These are phyloP conservation scores for Termitomyces sp. DNA, from an alignment of 768 basidiomycete species.

Conservation along the genomic window DNA sequence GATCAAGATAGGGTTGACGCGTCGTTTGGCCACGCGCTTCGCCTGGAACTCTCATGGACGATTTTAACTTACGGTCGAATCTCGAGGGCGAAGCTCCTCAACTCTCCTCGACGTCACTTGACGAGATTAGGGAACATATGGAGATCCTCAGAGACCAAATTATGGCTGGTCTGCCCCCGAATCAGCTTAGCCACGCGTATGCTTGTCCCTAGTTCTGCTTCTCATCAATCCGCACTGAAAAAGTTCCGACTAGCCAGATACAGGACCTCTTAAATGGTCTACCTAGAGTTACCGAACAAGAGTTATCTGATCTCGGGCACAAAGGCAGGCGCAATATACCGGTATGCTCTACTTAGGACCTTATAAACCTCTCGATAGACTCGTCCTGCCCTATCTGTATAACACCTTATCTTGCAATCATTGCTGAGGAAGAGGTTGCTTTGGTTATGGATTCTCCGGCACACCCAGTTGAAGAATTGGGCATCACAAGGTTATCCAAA, in stretches of 20 bases:
- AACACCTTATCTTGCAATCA: constrained; percentile 59
- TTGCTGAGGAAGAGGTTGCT: constrained; percentile 75
- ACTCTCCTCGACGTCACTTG: constrained; percentile 1
- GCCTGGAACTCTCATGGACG: constrained; percentile 13
- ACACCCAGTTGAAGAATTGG: constrained; percentile 62
- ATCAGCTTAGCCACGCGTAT: constrained; percentile 18
- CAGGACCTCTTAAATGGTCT: constrained; percentile 41
- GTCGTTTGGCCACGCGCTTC: background rate
- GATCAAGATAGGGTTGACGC: background rate
- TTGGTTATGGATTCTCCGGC: constrained; percentile 78
- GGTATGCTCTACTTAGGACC: background rate
- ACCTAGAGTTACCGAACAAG: constrained; percentile 48
- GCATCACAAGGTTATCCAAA: constrained; percentile 60
- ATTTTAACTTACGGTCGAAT: constrained; percentile 9
- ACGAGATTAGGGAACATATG: constrained; percentile 12
- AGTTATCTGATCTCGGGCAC: constrained; percentile 45
- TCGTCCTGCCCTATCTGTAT: constrained; percentile 75
- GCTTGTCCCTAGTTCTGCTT: background rate
- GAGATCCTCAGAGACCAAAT: constrained; percentile 15
- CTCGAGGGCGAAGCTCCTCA: constrained; percentile 9
- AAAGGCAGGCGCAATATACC: constrained; percentile 31
- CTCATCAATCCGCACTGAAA: background rate
- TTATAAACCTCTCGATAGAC: constrained; percentile 37
- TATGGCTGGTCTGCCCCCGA: constrained; percentile 10
- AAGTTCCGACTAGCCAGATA: constrained; percentile 28